These are phyloP conservation scores for Fusarium buxicola DNA, from an alignment of 2,329 filamentous ascomycete genomes.

Conservation along the genomic window DNA sequence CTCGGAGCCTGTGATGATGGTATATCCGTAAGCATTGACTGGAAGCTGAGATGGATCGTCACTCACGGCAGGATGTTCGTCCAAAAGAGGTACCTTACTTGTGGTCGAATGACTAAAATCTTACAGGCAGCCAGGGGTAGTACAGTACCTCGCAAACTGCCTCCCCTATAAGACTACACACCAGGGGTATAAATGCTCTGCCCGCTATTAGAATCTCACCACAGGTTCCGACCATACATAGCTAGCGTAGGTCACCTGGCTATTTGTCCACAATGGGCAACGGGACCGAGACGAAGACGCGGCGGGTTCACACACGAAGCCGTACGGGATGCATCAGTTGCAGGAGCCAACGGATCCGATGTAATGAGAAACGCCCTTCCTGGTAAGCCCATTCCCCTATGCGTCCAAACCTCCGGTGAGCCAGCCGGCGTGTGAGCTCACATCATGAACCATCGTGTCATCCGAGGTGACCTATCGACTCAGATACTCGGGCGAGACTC, in stretches of 20 bases:
- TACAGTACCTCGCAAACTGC: neutral
- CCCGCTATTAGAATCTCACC: neutral
- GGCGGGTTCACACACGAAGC: neutral
- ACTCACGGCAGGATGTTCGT: neutral
- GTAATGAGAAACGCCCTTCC: neutral
- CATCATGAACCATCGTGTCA: too few relatives aligned
- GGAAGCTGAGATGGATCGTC: neutral
- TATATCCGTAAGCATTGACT: neutral
- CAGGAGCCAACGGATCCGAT: neutral
- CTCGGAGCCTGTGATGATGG: too few relatives aligned
- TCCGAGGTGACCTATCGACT: too few relatives aligned
- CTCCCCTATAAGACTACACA: neutral
- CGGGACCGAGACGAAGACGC: neutral
- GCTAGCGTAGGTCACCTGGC: neutral
- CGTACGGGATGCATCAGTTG: neutral
- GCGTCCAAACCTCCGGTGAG: neutral
- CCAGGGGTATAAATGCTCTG: too few relatives aligned
- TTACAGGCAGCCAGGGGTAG: neutral
- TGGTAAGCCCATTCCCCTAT: neutral
- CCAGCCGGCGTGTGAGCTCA: too few relatives aligned
- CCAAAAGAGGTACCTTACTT: neutral
- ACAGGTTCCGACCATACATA: neutral
- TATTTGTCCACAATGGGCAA: neutral
- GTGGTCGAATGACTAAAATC: neutral
- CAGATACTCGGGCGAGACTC: neutral